Evolutionary conservation across 192 early-diverging fungal genomes (phyloP), one percentile per base, ranked within the genome.

Genomic region (Coemansia sp.): DNA sequence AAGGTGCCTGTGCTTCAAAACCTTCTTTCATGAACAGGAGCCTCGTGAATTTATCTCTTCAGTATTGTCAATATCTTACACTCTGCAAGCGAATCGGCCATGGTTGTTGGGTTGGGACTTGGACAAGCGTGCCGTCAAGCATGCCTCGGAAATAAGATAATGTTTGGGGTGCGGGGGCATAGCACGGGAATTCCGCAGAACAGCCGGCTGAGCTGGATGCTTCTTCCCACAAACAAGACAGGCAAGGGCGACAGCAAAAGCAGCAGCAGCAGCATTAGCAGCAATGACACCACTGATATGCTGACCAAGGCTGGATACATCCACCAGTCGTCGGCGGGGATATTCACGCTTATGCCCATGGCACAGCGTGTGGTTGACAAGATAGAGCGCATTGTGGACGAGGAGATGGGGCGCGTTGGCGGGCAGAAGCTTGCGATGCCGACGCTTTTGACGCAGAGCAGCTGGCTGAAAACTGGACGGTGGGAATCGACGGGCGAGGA

Each of bases 331-430:
- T 89, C 90, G 0, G 84, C 93, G 12, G 95, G 95, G 3, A 88
- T 95, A 23, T 96, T 89, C 79, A 88, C 87, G 1, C 82, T 95
- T 5, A 75, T 97, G 49, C 95, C 95, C n/a, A 71, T 92, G 42
- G 95, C 88, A 1, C 83, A 94, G 48, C 85, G 92, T 7, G 86
- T 89, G 4, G 63, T 96, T 11, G 74, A 81, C 54, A 94, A 94
- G 76, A 80, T 97, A 9, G 90, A 92, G 73, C 56, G 53, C 4
- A 90, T 97, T 45, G 89, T 97, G 62, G 91, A 95, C 63, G 82
- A 88, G 16, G 93, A 95, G 71, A 89, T 97, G 89, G 75, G 83
- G 39, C 68, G 72, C 16, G 87, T 93, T 42, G 91, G 90, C 40
- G 87, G 87, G 18, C 92, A 93, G 56, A 92, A 92, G 59, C 64